Conservation (phyloP, 345 rosid species). For the Eucalyptus sideroxylon region DNA sequence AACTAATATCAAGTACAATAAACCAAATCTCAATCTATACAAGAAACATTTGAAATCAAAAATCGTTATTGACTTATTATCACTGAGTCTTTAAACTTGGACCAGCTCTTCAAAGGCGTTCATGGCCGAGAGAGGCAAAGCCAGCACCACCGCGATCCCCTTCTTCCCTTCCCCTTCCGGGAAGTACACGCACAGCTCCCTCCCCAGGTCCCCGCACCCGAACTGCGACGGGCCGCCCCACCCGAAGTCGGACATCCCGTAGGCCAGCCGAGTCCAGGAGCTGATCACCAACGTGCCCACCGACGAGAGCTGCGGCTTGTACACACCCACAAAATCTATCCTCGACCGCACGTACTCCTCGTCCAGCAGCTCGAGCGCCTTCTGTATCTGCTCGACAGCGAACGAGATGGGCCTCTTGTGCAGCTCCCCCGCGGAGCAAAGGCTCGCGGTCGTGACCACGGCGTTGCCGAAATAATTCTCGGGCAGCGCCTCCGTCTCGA, state of each 20-base stretch:
- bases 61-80: no score
- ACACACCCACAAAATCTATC: neutral
- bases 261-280: conserved; percentile 3
- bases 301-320: neutral
- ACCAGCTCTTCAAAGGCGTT: neutral
- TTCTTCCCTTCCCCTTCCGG: neutral
- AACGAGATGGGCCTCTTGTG: neutral
- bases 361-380: neutral
- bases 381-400: neutral
- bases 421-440: neutral
- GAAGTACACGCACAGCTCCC: conserved; percentile 1
- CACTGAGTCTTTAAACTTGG: neutral
- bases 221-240: conserved; percentile 11
- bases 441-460: neutral
- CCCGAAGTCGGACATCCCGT: conserved; percentile 1
- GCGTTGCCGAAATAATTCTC: neutral
- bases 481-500: neutral
- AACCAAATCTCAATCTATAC: no score
- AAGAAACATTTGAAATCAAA: neutral
- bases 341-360: conserved; percentile 1
- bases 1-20: no score
- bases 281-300: conserved; percentile 1
- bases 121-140: conserved; percentile 5
- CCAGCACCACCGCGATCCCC: neutral
- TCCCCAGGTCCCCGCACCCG: neutral